Base-by-base conservation (phyloP, 1,284 basidiomycete genomes). In the Malassezia sympodialis region DNA sequence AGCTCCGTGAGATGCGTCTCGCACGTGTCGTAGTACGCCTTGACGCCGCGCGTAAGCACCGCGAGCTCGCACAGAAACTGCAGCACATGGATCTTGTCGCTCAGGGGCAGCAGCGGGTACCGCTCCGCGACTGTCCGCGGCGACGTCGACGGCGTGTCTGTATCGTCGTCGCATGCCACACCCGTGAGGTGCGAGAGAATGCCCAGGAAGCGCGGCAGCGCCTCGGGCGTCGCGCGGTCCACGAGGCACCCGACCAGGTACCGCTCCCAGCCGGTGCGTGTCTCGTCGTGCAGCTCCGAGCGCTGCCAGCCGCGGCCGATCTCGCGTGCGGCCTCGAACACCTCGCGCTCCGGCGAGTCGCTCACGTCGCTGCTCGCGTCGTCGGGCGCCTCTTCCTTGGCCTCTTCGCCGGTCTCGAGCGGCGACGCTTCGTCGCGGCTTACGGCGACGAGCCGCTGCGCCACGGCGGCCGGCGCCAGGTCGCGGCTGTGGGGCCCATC, bases 1-100 rank as follows among this genome's bases (percentile, higher is more conserved):
- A 94, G 79, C 40, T 90, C 87, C 10, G 94, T 96, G 57, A 98
- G 77, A 61, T 86, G 84, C 62, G 85, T 82, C 67, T 91, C 90
- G 67, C 87, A 89, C 50, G 83, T 82, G 66, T 98, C 94, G 82
- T 96, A 87, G 68, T 87, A 88, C 11, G 80, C 76, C 69, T 91
- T 87, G 40, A 96, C 82, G 4, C 83, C 80, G 72, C 88, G 90
- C 74, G 88, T 93, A 43, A 90, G 88, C 26, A 90, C 83, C 0
- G 86, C 90, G 47, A 91, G 77, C 70, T 93, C 87, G 76, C 86
- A 87, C 77, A 98, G 80, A 76, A 93, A 96, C 8, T 82, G 79
- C 50, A 98, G 76, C 59, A 94, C 86, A 34, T 84, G 81, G 51
- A 96, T 81, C 69, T 90, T 88, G 73, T 94, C 87, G 47, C 79